Evolutionary conservation across 495 filamentous ascomycete genomes (phyloP), one percentile per base, ranked within the genome.

Genomic region (Aspergillus egyptiacus): DNA sequence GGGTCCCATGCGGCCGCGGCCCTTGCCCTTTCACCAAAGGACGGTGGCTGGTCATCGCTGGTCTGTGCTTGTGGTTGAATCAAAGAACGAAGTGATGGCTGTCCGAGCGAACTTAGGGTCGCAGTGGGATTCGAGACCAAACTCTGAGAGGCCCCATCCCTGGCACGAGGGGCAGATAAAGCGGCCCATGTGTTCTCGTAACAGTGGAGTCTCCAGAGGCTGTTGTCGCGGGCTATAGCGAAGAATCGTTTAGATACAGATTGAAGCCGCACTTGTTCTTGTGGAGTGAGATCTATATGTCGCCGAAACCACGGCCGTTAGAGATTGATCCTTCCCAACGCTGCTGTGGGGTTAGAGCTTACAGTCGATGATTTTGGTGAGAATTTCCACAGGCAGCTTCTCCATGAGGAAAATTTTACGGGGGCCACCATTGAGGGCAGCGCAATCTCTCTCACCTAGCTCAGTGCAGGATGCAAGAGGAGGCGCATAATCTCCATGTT

Each of bases 1-100:
- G 87, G 86, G 53, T 96, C 89, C 89, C 89, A 95, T 53, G 85
- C 86, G 5, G 81, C 82, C 41, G 85, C 77, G 51, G 69, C 79
- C 67, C 73, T 77, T 59, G 59, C 65, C 46, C 72, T 69, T 49
- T 71, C 66, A 8, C 55, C 64, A 43, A 60, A 54, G 4, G 67
- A 61, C 59, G 61, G 44, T 20, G 23, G 46, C 28, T 23, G 36
- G 19, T 45, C 59, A 37, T 54, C 45, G 0, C 48, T 47, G 19
- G 20, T 14, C 44, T 51, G 66, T 6, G 69, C 63, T 51, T 73
- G 66, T 6, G 69, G 64, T 51, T 73, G 61, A 55, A 60, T 70
- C 24, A 72, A 48, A 54, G 64, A 62, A 34, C 66, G 62, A 37
- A 71, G 55, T 11, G 66, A 66, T 6, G 46, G 56, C 37, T 66